Base-by-base conservation (phyloP, 192 early-diverging fungal species). In the Piromyces finnis region DNA sequence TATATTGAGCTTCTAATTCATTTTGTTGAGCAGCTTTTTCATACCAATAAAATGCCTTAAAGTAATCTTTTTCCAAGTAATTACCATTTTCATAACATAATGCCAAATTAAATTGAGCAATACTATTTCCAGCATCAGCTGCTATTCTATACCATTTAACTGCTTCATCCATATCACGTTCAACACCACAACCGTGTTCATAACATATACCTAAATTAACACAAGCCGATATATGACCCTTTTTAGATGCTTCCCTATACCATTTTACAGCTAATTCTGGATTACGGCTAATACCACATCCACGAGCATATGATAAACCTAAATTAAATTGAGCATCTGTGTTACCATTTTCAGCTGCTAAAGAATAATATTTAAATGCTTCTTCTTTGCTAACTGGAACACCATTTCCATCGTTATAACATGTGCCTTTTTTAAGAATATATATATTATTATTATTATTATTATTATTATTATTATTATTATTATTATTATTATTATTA, bases 141-240 rank as follows among this genome's bases (percentile, higher is more conserved):
- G 81, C 81, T 80, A 36, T 80, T 77, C 28, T 51, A 81, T 29
- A 82, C 82, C 81, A 82, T 37, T 82, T 29, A 29, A 82, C 18
- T 22, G 81, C 81, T 15, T 81, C 27, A 18, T 29, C 9, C 41
- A 51, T 51, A 51, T 78, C 35, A 22, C 78, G 78, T 5, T 36
- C 41, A 51, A 83, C 81, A 83, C 83, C 82, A 30, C 29, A 6
- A 32, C 85, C 85, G 27, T 86, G 81, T 77, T 77, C 77, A 78
- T 81, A 86, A 59, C 85, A 86, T 77, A 78, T 81, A 30, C 85
- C 85, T 32, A 86, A 17, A 29, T 81, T 82, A 80, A 83, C 81
- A 77, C 81, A 80, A 15, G 85, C 84, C 18, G 29, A 36, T 30
- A 39, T 32, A 77, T 84, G 82, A 29, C 82, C 82, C 17, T 79